Evolutionary conservation across 2,329 filamentous ascomycete genomes (phyloP), one percentile per base, ranked within the genome.

Genomic region (Rhinocladiella mackenziei): DNA sequence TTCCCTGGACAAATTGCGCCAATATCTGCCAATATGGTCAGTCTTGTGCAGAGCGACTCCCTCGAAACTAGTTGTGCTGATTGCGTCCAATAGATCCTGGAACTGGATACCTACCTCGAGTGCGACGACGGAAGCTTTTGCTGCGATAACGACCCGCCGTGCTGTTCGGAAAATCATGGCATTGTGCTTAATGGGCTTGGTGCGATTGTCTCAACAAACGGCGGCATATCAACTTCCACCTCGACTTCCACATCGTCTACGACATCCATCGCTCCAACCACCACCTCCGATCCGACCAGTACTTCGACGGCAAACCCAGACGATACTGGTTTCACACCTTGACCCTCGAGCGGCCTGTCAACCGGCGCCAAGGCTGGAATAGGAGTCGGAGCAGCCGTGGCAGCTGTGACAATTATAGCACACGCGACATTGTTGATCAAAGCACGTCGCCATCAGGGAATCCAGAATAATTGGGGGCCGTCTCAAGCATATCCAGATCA

Each of bases 21-120:
- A 36, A 36, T 22, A 36, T 36, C 15, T 36, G 33, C 13, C 33
- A 36, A 36, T 36, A 36, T 13, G 33, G 33, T 36, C 11, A 8
- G 33, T 36, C 11, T 7, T 11, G 7, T 36, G 10, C 13, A 15
- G 15, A 11, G 15, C 33, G 13, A 11, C 19, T 18, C 15, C 15
- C 22, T 19, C 8, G 6, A 18, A 19, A 10, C 33, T 19, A n/a
- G n/a, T 22, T 8, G n/a, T 6, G 18, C 33, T 36, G 33, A 36
- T 10, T 4, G 11, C 6, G 11, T 18, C 14, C 15, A 17, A 35
- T 14, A 36, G 33, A 36, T 19, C 33, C 33, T 3, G 33, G 33
- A 18, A 36, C 33, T n/a, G 33, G 33, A 18, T 36, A 20, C 33
- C 19, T 36, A 20, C 33, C 33, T 36, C 33, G 33, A 36, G 22